Conservation (phyloP, 331 rosid species). For the Cydonia oblonga region DNA sequence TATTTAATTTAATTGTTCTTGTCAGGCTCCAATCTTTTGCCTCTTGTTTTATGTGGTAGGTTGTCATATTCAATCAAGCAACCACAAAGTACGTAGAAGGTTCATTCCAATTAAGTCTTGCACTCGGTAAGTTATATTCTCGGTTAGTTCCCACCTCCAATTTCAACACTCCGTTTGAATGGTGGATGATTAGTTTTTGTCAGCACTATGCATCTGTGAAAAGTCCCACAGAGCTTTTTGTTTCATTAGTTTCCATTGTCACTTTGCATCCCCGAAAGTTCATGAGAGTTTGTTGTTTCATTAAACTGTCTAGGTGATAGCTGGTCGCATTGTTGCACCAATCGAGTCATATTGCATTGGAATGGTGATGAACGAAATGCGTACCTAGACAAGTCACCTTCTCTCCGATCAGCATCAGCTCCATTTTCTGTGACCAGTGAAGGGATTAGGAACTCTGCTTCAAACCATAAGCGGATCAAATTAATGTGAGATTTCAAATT, state of each 20-base stretch:
- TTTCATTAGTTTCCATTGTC: no score
- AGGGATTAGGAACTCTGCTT: constrained; percentile 66
- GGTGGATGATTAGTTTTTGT: background rate
- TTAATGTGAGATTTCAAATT: constrained; percentile 38
- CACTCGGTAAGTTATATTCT: constrained; percentile 51
- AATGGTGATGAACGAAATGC: constrained; percentile 65
- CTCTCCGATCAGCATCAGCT: constrained; percentile 70
- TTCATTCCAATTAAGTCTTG: constrained; percentile 78
- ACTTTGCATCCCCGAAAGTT: background rate
- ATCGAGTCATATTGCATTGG: constrained; percentile 79
- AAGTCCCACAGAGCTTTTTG: no score
- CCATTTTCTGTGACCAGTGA: constrained; percentile 59
- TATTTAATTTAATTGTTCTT: background rate
- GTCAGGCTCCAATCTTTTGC: background rate
- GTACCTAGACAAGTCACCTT: constrained; percentile 79
- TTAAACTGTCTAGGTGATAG: constrained; percentile 62
- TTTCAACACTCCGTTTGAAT: background rate
- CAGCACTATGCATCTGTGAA: no score
- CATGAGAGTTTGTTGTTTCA: constrained; percentile 6
- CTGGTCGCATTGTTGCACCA: constrained; percentile 95
- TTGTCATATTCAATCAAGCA: constrained; percentile 85
- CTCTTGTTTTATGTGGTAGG: constrained; percentile 32
- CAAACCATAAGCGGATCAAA: constrained; percentile 56
- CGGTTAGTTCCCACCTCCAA: constrained; percentile 9
- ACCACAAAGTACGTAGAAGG: constrained; percentile 73